phyloP scores from a whole-genome alignment of 768 basidiomycete genomes.

The Trichaptum fuscoviolaceum region DNA sequence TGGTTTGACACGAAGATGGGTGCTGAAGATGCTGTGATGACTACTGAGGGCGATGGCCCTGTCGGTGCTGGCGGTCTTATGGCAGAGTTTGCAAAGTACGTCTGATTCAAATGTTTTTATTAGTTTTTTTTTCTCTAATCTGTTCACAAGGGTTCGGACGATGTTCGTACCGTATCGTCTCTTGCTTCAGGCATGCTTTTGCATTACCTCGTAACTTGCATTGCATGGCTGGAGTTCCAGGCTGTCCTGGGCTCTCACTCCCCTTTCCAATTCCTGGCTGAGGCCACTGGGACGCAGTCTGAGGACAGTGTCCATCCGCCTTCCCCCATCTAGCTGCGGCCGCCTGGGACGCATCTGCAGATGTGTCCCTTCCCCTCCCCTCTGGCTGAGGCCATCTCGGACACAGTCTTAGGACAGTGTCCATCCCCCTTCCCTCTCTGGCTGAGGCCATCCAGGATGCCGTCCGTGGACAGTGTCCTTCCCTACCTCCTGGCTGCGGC shows the following conservation, averaged over 20 bases:
- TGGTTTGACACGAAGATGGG: conserved; percentile 89
- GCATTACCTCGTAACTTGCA: conserved; percentile 74
- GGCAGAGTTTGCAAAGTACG: conserved; percentile 84
- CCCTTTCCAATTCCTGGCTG: too few relatives aligned
- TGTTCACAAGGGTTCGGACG: conserved; percentile 79
- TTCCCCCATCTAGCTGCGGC: too few relatives aligned
- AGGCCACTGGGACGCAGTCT: too few relatives aligned
- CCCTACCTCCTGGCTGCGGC: too few relatives aligned
- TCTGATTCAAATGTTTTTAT: conserved; percentile 1
- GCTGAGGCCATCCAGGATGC: too few relatives aligned
- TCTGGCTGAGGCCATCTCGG: too few relatives aligned
- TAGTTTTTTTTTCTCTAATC: conserved; percentile 5
- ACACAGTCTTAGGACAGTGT: too few relatives aligned
- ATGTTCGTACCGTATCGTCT: conserved; percentile 81
- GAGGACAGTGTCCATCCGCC: too few relatives aligned
- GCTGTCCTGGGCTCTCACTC: conserved; percentile 76
- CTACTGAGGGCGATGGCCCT: conserved; percentile 37
- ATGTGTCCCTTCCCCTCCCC: too few relatives aligned
- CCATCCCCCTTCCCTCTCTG: too few relatives aligned
- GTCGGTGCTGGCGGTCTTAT: conserved; percentile 86
- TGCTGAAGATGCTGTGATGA: conserved; percentile 38
- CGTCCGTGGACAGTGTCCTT: too few relatives aligned
- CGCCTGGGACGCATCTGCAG: too few relatives aligned
- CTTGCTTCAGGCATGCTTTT: conserved; percentile 72
- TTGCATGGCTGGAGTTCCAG: conserved; percentile 73